Percentiles rank a stretch among this genome's conserved stretches.
These are phyloP conservation scores for Ilyonectria mors-panacis DNA, from an alignment of 2,329 filamentous ascomycete genomes.

Conservation along the genomic window DNA sequence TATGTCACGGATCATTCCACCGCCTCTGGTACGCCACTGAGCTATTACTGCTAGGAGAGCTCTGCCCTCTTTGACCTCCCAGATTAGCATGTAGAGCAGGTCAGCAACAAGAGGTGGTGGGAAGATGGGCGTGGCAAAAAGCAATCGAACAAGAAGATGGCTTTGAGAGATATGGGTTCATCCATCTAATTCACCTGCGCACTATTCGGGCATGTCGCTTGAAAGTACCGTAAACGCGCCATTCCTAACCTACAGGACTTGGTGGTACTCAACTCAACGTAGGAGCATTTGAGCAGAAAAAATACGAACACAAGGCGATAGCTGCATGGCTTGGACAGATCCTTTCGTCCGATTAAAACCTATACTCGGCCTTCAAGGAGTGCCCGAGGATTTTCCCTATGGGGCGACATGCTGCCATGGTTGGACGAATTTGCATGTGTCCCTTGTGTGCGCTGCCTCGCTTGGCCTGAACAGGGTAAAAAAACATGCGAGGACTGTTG, in stretches of 20 bases:
- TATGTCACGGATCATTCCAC: too few relatives aligned
- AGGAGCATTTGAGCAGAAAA: neutral
- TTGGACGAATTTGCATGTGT: neutral
- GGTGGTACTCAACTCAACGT: neutral
- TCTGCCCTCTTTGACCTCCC: too few relatives aligned
- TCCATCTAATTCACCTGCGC: neutral
- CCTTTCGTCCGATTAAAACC: neutral
- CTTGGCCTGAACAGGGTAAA: conserved; percentile 1
- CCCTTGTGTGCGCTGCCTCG: neutral
- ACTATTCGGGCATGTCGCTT: neutral
- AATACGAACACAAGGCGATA: neutral
- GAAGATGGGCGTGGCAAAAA: too few relatives aligned
- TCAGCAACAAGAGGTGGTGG: too few relatives aligned
- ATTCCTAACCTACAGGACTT: neutral
- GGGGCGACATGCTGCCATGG: conserved; percentile 19
- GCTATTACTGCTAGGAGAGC: too few relatives aligned
- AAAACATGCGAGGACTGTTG: neutral
- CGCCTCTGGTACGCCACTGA: too few relatives aligned
- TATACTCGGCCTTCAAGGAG: neutral
- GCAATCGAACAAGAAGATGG: too few relatives aligned
- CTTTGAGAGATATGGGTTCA: neutral
- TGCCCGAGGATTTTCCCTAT: conserved; percentile 23
- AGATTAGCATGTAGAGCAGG: too few relatives aligned
- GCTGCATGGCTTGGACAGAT: neutral
- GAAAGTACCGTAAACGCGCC: neutral